A percentile compares a stretch with the other conserved stretches of the same genome.
phyloP scores from a whole-genome alignment of 805 yeast genomes.

The Cyberlindnera veronae region DNA sequence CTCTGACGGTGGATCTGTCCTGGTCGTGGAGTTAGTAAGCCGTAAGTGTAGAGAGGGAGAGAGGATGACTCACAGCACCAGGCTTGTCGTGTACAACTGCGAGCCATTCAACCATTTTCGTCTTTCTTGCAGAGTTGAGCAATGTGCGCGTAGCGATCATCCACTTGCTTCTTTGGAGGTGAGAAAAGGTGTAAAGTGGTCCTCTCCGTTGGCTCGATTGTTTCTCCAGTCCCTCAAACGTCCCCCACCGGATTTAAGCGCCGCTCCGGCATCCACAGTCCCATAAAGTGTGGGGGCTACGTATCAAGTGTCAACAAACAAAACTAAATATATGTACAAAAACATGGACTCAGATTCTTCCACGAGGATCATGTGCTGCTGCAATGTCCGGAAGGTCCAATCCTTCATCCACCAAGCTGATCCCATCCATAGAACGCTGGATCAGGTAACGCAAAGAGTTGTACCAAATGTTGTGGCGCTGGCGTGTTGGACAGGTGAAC shows the following conservation, averaged over 20 bases:
- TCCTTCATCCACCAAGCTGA: conserved; percentile 41
- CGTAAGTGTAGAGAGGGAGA: neutral
- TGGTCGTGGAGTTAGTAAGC: neutral
- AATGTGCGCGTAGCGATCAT: conserved; percentile 16
- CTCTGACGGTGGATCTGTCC: conserved; percentile 51
- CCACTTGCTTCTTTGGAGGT: neutral
- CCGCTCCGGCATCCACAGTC: too few relatives aligned
- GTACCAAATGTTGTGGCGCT: conserved; percentile 89
- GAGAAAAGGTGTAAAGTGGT: neutral
- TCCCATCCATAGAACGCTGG: conserved; percentile 59
- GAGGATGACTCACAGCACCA: conserved; percentile 31
- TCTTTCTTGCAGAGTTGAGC: conserved; percentile 7
- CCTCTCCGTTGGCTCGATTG: neutral
- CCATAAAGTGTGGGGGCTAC: too few relatives aligned
- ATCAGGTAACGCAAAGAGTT: conserved; percentile 76
- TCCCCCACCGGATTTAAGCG: too few relatives aligned
- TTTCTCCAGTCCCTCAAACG: too few relatives aligned
- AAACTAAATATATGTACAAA: too few relatives aligned
- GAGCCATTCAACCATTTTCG: conserved; percentile 55
- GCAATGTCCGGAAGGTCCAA: conserved; percentile 13
- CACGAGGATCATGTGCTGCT: conserved; percentile 4
- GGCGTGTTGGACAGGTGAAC: conserved; percentile 83
- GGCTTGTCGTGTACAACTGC: conserved; percentile 71
- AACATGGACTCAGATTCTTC: neutral
- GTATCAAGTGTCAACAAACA: neutral